These are phyloP conservation scores for Rostrohypoxylon terebratum DNA, from an alignment of 495 filamentous ascomycete species.

Conservation along the genomic window DNA sequence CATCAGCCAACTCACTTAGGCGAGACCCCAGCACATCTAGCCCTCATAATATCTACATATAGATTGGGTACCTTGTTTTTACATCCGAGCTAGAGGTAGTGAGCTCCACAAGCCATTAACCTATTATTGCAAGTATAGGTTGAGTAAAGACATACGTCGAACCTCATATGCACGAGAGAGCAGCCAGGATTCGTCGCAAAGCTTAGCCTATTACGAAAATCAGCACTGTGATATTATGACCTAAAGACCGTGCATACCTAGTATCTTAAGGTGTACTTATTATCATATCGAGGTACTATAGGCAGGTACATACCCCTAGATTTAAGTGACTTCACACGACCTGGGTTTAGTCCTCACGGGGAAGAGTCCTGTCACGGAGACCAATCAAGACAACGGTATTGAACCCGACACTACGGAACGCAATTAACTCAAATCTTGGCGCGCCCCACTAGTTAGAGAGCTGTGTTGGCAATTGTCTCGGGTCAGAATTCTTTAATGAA, in stretches of 20 bases:
- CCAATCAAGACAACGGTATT: slow-evolving; percentile 35
- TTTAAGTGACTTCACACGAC: slow-evolving; percentile 26
- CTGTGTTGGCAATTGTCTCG: slow-evolving; percentile 42
- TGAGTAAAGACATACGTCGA: not conserved
- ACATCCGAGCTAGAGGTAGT: not conserved
- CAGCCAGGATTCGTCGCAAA: slow-evolving; percentile 24
- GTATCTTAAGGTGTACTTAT: not conserved
- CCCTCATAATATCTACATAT: not conserved
- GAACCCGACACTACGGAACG: slow-evolving; percentile 44
- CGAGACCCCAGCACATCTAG: slow-evolving; percentile 3
- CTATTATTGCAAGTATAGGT: slow-evolving; percentile 5
- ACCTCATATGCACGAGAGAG: slow-evolving; percentile 14
- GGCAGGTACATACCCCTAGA: slow-evolving; percentile 29
- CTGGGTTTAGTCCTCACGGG: slow-evolving; percentile 25
- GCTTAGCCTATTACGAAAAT: slow-evolving; percentile 12
- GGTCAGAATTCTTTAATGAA: slow-evolving; percentile 43
- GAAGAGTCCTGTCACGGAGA: slow-evolving; percentile 19
- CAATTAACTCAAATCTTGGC: slow-evolving; percentile 43
- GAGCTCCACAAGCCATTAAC: slow-evolving; percentile 5
- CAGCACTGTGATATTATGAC: slow-evolving; percentile 13
- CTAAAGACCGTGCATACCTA: not conserved
- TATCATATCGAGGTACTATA: slow-evolving; percentile 20
- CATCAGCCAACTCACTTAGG: slow-evolving; percentile 9
- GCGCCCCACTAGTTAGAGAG: slow-evolving; percentile 37
- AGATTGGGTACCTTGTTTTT: not conserved